A percentile compares a stretch with the other conserved stretches of the same genome.
phyloP scores from a whole-genome alignment of 305 asterid genomes.

The Nicotiana rustica region DNA sequence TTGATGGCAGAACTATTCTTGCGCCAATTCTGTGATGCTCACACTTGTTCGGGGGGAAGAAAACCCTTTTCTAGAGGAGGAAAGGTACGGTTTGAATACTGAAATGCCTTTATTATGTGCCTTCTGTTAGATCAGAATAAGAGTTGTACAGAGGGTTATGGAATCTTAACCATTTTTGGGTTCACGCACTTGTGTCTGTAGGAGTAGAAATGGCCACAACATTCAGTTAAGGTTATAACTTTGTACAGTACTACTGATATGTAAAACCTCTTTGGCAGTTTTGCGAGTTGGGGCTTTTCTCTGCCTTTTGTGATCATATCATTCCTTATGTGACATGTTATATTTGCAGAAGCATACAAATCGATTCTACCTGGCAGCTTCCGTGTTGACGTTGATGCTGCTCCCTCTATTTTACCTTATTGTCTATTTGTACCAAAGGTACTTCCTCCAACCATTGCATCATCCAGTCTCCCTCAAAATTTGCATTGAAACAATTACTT shows the following conservation, averaged over 20 bases:
- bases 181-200: neutral
- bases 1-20: constrained; percentile 66
- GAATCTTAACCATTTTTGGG: neutral
- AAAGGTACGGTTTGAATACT: constrained; percentile 56
- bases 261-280: constrained; percentile 3
- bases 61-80: constrained; percentile 87
- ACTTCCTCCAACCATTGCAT: constrained; percentile 37
- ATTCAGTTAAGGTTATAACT: neutral
- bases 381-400: constrained; percentile 78
- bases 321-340: constrained; percentile 4
- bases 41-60: constrained; percentile 67
- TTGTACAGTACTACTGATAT: neutral
- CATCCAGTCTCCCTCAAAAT: neutral
- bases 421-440: constrained; percentile 83
- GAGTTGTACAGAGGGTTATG: neutral
- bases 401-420: constrained; percentile 82
- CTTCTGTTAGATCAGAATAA: constrained; percentile 14
- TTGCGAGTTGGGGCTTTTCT: neutral
- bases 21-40: constrained; percentile 93
- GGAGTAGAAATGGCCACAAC: constrained; percentile 1
- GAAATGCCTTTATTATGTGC: constrained; percentile 15
- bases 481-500: neutral
- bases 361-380: constrained; percentile 70
- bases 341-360: constrained; percentile 75
- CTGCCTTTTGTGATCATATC: constrained; percentile 14